Conservation (phyloP, 805 yeast species). For the Clavispora fructus region DNA sequence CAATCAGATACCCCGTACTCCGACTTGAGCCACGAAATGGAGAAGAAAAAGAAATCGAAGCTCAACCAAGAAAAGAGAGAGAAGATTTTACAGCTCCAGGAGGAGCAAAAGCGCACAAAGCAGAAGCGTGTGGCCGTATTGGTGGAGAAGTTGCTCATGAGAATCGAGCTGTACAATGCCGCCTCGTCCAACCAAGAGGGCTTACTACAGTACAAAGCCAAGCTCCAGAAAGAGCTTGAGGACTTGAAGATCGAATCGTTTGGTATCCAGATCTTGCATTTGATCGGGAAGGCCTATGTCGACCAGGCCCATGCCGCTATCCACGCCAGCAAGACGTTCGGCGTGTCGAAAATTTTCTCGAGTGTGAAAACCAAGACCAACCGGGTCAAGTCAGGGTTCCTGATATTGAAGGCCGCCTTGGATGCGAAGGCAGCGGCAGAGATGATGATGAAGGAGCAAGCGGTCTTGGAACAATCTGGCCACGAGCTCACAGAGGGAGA, state of each 20-base stretch:
- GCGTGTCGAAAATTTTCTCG: conserved; percentile 79
- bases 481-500: conserved; percentile 30
- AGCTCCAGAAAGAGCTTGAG: conserved; percentile 60
- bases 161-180: conserved; percentile 47
- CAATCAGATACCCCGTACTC: conserved; percentile 4
- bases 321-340: conserved; percentile 75
- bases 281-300: conserved; percentile 76
- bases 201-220: conserved; percentile 47
- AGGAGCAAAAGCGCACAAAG: conserved; percentile 48
- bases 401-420: conserved; percentile 73
- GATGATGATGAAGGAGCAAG: conserved; percentile 69
- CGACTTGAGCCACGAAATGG: conserved; percentile 17
- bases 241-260: conserved; percentile 91
- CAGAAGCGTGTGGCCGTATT: conserved; percentile 47
- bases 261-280: conserved; percentile 80
- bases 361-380: conserved; percentile 80
- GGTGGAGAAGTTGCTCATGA: conserved; percentile 41
- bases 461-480: conserved; percentile 32
- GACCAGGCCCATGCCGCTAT: conserved; percentile 70
- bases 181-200: conserved; percentile 62
- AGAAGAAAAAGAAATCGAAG: conserved; percentile 27
- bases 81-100: conserved; percentile 45
- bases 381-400: conserved; percentile 76
- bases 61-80: conserved; percentile 40
- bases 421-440: conserved; percentile 77